Conservation (phyloP, 805 yeast genomes). For the Yarrowia keelungensis region DNA sequence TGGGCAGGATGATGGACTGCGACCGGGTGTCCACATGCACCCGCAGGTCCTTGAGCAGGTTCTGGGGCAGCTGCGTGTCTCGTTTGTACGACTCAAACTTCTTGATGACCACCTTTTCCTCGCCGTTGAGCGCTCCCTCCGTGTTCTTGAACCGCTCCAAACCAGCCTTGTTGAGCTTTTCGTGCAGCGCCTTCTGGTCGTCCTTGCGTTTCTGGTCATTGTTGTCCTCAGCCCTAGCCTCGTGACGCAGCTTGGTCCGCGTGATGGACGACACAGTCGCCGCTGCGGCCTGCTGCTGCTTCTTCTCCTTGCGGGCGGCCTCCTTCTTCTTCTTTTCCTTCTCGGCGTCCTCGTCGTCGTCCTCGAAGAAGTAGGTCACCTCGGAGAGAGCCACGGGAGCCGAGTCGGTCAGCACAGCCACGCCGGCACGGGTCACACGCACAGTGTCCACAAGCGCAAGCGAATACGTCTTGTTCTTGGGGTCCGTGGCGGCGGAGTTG, state of each 20-base stretch:
- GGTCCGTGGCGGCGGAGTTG: constrained; percentile 57
- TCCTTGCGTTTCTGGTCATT: constrained; percentile 82
- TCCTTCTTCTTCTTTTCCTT: constrained; percentile 47
- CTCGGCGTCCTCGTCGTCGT: constrained; percentile 58
- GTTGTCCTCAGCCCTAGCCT: constrained; percentile 56
- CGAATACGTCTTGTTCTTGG: constrained; percentile 67
- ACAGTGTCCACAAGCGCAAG: constrained; percentile 82
- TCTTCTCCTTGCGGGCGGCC: constrained; percentile 38
- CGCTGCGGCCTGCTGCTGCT: constrained; percentile 51
- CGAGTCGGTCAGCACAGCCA: constrained; percentile 73
- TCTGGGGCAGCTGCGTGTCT: constrained; percentile 84
- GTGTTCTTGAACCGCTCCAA: constrained; percentile 74
- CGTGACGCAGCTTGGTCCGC: constrained; percentile 76
- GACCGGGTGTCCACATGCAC: constrained; percentile 86
- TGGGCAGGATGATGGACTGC: constrained; percentile 89
- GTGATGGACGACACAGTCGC: constrained; percentile 66
- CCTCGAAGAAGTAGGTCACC: constrained; percentile 82
- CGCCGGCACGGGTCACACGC: constrained; percentile 67
- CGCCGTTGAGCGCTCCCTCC: constrained; percentile 50
- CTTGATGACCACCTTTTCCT: constrained; percentile 73
- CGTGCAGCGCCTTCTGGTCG: constrained; percentile 82
- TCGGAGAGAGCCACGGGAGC: constrained; percentile 70
- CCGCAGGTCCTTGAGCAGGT: constrained; percentile 78
- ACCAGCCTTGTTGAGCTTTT: constrained; percentile 86
- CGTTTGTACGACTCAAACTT: constrained; percentile 93